Percentiles rank a stretch among this genome's conserved stretches.
Evolutionary conservation across 352 stramenopile species (phyloP).

Genomic region (Phytophthora aleatoria): DNA sequence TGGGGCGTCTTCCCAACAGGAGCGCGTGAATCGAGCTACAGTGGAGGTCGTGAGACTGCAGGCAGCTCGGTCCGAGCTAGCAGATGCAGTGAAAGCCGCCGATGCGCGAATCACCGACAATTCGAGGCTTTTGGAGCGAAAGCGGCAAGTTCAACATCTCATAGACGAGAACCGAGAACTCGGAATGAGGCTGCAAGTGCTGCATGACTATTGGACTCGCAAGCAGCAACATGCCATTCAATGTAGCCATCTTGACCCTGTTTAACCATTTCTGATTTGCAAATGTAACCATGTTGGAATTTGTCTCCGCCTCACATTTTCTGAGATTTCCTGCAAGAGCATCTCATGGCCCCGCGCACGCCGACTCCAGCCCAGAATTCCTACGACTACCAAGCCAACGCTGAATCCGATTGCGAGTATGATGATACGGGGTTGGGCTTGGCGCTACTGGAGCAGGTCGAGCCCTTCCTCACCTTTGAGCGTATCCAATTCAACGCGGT

Average conservation of each 20-base stretch:
- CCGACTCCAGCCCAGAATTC: constrained; percentile 7
- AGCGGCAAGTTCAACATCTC: constrained; percentile 47
- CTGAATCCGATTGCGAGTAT: constrained; percentile 26
- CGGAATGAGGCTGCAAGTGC: constrained; percentile 40
- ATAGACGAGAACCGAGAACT: constrained; percentile 51
- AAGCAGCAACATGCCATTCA: constrained; percentile 27
- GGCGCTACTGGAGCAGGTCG: constrained; percentile 36
- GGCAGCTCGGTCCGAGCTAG: constrained; percentile 8
- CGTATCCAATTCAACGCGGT: constrained; percentile 26
- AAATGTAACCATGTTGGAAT: constrained; percentile 3
- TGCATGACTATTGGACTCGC: constrained; percentile 43
- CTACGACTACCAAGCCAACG: constrained; percentile 23
- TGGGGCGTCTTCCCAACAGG: constrained; percentile 4
- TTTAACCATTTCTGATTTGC: constrained; percentile 19
- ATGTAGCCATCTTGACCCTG: constrained; percentile 25
- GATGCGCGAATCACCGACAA: constrained; percentile 44
- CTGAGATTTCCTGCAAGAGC: neutral
- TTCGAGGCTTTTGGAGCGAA: constrained; percentile 43
- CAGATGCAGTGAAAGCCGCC: constrained; percentile 22
- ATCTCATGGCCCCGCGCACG: constrained; percentile 14
- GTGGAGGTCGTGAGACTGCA: constrained; percentile 33
- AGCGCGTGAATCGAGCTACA: constrained; percentile 30
- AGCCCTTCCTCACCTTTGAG: constrained; percentile 44
- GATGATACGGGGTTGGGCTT: constrained; percentile 29
- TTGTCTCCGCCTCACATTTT: neutral